A percentile compares a stretch with the other conserved stretches of the same genome.
phyloP scores from a whole-genome alignment of 768 basidiomycete genomes.

The Asterophora lycoperdoides region DNA sequence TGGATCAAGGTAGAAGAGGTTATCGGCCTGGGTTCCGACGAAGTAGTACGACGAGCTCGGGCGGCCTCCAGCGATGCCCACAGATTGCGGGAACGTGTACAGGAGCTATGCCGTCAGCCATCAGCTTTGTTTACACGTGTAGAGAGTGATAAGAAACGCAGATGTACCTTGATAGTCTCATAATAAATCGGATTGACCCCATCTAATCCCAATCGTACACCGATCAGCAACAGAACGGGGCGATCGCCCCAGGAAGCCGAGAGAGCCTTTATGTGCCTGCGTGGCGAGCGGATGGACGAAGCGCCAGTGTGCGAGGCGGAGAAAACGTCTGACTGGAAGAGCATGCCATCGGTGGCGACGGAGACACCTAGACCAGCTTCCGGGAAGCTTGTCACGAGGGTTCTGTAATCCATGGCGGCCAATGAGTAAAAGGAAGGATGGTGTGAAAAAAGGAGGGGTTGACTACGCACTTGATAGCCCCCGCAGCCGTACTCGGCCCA shows the following conservation, averaged over 20 bases:
- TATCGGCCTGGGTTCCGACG: slow-evolving; percentile 87
- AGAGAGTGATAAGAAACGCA: background rate
- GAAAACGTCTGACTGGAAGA: slow-evolving; percentile 85
- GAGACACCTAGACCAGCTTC: slow-evolving; percentile 78
- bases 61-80: slow-evolving; percentile 94
- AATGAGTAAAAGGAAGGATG: background rate
- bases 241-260: slow-evolving; percentile 65
- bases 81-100: slow-evolving; percentile 91
- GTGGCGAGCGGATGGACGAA: slow-evolving; percentile 23
- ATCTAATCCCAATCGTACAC: slow-evolving; percentile 83
- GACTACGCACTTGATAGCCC: slow-evolving; percentile 76
- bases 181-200: slow-evolving; percentile 96
- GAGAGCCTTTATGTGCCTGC: slow-evolving; percentile 20
- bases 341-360: slow-evolving; percentile 74
- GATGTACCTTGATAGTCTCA: slow-evolving; percentile 55
- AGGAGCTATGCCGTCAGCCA: slow-evolving; percentile 47
- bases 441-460: background rate
- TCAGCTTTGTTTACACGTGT: no score
- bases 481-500: slow-evolving; percentile 95
- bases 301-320: slow-evolving; percentile 56
- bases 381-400: slow-evolving; percentile 74
- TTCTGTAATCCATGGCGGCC: slow-evolving; percentile 35
- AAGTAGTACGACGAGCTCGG: slow-evolving; percentile 99
- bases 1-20: slow-evolving; percentile 79
- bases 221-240: slow-evolving; percentile 83